Evolutionary conservation across 768 basidiomycete species (phyloP).

Genomic region (Lentinula lateritia): DNA sequence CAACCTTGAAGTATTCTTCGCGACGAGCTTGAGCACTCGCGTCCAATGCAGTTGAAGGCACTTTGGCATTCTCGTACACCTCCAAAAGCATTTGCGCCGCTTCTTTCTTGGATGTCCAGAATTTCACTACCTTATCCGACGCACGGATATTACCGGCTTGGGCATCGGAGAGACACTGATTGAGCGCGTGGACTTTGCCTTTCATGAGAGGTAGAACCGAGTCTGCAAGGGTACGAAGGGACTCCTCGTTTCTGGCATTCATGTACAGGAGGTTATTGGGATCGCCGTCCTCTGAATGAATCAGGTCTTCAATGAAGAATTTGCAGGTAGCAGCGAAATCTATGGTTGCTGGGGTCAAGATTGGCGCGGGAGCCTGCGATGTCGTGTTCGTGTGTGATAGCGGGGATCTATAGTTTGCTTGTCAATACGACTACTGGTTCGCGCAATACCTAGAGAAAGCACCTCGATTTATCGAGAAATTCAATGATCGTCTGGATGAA

Average conservation of each 20-base stretch:
- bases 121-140: constrained; percentile 54
- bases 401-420: constrained; percentile 27
- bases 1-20: constrained; percentile 43
- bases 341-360: constrained; percentile 75
- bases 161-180: constrained; percentile 45
- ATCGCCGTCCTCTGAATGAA: constrained; percentile 59
- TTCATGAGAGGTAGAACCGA: constrained; percentile 35
- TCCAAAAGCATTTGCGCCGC: constrained; percentile 36
- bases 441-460: not conserved
- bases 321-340: constrained; percentile 53
- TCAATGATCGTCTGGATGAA: constrained; percentile 58
- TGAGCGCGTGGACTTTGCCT: constrained; percentile 45
- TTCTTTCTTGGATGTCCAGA: constrained; percentile 56
- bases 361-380: constrained; percentile 68
- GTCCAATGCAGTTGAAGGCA: constrained; percentile 30
- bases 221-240: constrained; percentile 44
- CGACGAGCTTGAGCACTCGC: constrained; percentile 33
- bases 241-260: constrained; percentile 52
- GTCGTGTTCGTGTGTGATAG: constrained; percentile 65
- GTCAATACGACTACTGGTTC: not conserved
- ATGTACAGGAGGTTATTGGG: constrained; percentile 56
- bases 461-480: constrained; percentile 78
- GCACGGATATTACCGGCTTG: constrained; percentile 41
- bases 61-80: constrained; percentile 42
- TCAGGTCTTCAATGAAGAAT: constrained; percentile 47